Evolutionary conservation across 371 early-diverging fungal species (phyloP).

Genomic region (Capniomyces stellatus): DNA sequence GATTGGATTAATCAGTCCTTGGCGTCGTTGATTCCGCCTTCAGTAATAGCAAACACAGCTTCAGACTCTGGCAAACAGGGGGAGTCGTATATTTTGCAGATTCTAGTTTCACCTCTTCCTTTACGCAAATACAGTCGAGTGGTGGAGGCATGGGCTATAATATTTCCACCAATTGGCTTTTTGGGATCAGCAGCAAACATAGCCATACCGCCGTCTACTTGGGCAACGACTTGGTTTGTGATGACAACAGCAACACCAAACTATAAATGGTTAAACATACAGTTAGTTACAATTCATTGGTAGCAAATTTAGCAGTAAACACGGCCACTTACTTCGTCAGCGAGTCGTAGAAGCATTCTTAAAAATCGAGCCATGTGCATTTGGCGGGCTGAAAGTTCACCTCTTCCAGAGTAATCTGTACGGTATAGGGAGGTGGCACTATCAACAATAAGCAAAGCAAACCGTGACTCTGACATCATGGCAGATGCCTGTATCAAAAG

Average conservation of each 20-base stretch:
- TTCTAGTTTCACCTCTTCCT: slow-evolving; percentile 67
- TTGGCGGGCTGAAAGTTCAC: slow-evolving; percentile 95
- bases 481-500: slow-evolving; percentile 85
- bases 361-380: slow-evolving; percentile 92
- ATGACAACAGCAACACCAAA: slow-evolving; percentile 97
- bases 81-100: slow-evolving; percentile 78
- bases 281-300: not conserved
- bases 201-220: slow-evolving; percentile 83
- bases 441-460: slow-evolving; percentile 87
- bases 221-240: slow-evolving; percentile 97
- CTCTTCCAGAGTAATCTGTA: slow-evolving; percentile 96
- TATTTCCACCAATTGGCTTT: slow-evolving; percentile 98
- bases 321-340: slow-evolving; percentile 41
- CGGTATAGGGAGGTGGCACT: slow-evolving; percentile 94
- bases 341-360: slow-evolving; percentile 72
- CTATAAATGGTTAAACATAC: slow-evolving; percentile 13
- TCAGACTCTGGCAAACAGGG: slow-evolving; percentile 75
- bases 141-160: slow-evolving; percentile 94
- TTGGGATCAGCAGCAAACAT: slow-evolving; percentile 93
- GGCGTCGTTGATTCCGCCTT: slow-evolving; percentile 46
- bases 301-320: not conserved
- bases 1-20: no score
- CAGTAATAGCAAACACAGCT: slow-evolving; percentile 45
- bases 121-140: slow-evolving; percentile 69
- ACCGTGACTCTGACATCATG: slow-evolving; percentile 92